Base-by-base conservation (phyloP, 2,329 filamentous ascomycete genomes). In the Paramyrothecium roridum region DNA sequence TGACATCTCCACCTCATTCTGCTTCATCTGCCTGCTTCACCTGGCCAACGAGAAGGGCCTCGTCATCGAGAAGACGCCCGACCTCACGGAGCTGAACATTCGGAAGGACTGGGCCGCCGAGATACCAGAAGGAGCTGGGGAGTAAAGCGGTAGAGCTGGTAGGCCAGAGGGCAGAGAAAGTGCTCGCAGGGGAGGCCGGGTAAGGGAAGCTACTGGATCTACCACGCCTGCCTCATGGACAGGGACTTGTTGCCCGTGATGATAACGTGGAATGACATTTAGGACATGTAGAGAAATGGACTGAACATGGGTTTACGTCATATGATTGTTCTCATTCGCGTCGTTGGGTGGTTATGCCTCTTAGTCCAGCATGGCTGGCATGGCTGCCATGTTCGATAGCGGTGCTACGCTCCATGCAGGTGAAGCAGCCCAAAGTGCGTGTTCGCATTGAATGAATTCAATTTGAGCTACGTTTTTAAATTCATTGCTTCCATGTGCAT, bases 21-120 rank as follows among this genome's bases (percentile, higher is more conserved):
- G 95, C 70, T 99, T 98, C 75, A 99, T 99, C 67, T 96, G 90
- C 65, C 75, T 96, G 56, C 76, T 97, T 61, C 93, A 97, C 73
- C 70, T 97, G 65, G 93, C 93, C 57, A 97, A 97, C 73, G 93
- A 97, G 69, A 93, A 96, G 76, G 93, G 93, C 0, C 77, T 97
- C 43, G 80, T 89, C 22, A 89, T 97, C 59, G 82, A 89, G 61
- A 84, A 84, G 63, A 81, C 81, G 12, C 74, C 77, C 46, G 82
- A 80, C 50, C 72, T 88, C 54, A 77, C 75, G 52, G 85, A 88
- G 65, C 72, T 88, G 57, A 76, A 80, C 50, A 87, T 88, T 57
- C 77, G 78, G 57, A 86, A 81, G 70, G 85, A 88, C 63, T 84
- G 78, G 76, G 81, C 77, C 8, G 85, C 84, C 0, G 82, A 85